Percentiles rank a stretch among this genome's conserved stretches.
Conservation (phyloP, 495 filamentous ascomycete species). For the Podospora bellae-mahoneyi region DNA sequence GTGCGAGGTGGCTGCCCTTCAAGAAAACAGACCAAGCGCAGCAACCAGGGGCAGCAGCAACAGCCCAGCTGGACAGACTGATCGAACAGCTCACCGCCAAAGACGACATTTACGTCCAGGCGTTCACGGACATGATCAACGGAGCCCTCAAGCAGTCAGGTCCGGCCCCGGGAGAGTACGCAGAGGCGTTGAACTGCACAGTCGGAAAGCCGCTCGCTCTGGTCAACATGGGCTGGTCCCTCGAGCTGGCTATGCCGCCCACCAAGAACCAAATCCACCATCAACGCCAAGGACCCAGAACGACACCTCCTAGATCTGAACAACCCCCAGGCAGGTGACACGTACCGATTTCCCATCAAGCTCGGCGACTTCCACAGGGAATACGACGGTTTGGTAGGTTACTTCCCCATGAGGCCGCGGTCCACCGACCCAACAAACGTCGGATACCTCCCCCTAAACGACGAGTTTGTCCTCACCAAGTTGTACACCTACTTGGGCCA, state of each 20-base stretch:
- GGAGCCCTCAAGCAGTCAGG: slow-evolving; percentile 20
- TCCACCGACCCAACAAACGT: neutral
- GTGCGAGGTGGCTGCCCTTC: slow-evolving; percentile 40
- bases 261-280: slow-evolving; percentile 18
- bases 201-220: slow-evolving; percentile 50
- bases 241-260: slow-evolving; percentile 40
- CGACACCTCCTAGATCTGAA: neutral
- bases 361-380: slow-evolving; percentile 40
- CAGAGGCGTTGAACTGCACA: slow-evolving; percentile 34
- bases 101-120: slow-evolving; percentile 32
- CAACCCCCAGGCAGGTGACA: neutral
- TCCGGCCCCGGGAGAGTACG: slow-evolving; percentile 37
- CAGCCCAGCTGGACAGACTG: slow-evolving; percentile 25
- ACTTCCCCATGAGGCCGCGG: slow-evolving; percentile 29
- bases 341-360: slow-evolving; percentile 41
- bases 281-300: neutral
- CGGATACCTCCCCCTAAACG: no score
- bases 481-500: neutral
- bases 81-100: neutral
- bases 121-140: slow-evolving; percentile 40
- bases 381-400: slow-evolving; percentile 45
- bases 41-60: slow-evolving; percentile 33
- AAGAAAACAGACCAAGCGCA: slow-evolving; percentile 9
- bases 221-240: slow-evolving; percentile 42
- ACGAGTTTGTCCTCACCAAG: neutral